Conservation (phyloP, 1,284 basidiomycete genomes). For the Rhodotorula mucilaginosa region DNA sequence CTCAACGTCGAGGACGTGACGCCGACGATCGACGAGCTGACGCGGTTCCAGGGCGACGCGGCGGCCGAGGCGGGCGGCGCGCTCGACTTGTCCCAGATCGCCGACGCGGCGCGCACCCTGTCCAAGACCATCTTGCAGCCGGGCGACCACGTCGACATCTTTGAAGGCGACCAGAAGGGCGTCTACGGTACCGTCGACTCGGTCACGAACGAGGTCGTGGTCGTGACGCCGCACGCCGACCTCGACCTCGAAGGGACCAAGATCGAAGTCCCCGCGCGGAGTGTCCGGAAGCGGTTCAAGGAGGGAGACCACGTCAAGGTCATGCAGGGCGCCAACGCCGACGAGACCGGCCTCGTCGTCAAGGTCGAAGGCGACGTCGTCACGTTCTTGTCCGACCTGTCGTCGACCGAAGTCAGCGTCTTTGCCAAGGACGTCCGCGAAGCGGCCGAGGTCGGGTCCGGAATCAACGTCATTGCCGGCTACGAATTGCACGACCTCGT, state of each 20-base stretch:
- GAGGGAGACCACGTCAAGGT: constrained; percentile 99
- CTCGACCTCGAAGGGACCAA: constrained; percentile 78
- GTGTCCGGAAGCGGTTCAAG: constrained; percentile 91
- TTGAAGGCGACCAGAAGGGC: constrained; percentile 93
- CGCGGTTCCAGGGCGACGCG: constrained; percentile 62
- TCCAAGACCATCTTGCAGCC: constrained; percentile 89
- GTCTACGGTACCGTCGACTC: constrained; percentile 88
- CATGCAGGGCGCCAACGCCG: constrained; percentile 87
- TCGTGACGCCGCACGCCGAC: constrained; percentile 77
- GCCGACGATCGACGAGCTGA: constrained; percentile 94
- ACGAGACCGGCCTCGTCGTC: constrained; percentile 94
- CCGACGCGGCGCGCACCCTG: constrained; percentile 80
- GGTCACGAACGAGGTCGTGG: constrained; percentile 81
- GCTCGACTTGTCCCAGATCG: constrained; percentile 67
- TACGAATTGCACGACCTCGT: constrained; percentile 96
- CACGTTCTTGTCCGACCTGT: constrained; percentile 96
- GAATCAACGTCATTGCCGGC: constrained; percentile 82
- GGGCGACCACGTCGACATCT: constrained; percentile 95
- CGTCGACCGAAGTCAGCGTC: constrained; percentile 91
- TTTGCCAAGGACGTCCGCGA: constrained; percentile 97
- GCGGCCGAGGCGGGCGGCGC: constrained; percentile 31
- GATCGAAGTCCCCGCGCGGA: constrained; percentile 80
- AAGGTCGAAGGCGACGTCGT: constrained; percentile 75
- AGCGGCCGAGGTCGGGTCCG: constrained; percentile 90
- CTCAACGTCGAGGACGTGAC: constrained; percentile 86